Percentiles rank a stretch among this genome's conserved stretches.
Evolutionary conservation across 345 rosid genomes (phyloP).

Genomic region (Punica granatum): DNA sequence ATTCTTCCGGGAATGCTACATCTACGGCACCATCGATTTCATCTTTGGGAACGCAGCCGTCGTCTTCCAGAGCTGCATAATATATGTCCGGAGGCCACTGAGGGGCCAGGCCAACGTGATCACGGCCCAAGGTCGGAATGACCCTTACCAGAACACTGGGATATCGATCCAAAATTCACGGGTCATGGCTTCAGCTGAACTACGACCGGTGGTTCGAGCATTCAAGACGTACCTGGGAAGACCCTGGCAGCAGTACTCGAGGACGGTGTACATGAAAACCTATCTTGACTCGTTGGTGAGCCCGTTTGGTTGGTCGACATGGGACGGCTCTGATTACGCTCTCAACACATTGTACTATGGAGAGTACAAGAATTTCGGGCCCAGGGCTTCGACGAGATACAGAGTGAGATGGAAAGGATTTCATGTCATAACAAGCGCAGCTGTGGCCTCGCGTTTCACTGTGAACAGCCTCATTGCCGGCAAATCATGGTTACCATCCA

Average conservation of each 20-base stretch:
- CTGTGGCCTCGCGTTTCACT: constrained; percentile 6
- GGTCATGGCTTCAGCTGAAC: constrained; percentile 5
- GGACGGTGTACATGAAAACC: constrained; percentile 14
- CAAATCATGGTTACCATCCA: constrained; percentile 7
- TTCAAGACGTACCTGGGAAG: constrained; percentile 12
- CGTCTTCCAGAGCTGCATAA: constrained; percentile 62
- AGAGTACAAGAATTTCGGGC: constrained; percentile 10
- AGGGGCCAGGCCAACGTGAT: constrained; percentile 23
- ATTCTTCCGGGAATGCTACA: constrained; percentile 64
- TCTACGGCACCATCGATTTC: constrained; percentile 80
- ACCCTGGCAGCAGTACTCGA: constrained; percentile 16
- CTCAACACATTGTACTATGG: constrained; percentile 14
- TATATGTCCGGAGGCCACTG: constrained; percentile 47
- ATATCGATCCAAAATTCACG: constrained; percentile 8
- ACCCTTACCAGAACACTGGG: constrained; percentile 9
- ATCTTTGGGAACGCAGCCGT: constrained; percentile 89
- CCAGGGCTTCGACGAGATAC: constrained; percentile 6
- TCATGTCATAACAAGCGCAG: constrained; percentile 8
- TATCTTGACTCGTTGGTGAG: constrained; percentile 1
- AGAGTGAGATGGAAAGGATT: constrained; percentile 15
- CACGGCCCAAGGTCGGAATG: constrained; percentile 10
- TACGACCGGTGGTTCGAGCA: neutral
- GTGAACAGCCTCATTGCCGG: constrained; percentile 5
- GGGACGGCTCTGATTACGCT: constrained; percentile 4
- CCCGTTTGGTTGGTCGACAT: constrained; percentile 12